phyloP scores from a whole-genome alignment of 768 basidiomycete genomes.

The Rhizopogon vesiculosus region DNA sequence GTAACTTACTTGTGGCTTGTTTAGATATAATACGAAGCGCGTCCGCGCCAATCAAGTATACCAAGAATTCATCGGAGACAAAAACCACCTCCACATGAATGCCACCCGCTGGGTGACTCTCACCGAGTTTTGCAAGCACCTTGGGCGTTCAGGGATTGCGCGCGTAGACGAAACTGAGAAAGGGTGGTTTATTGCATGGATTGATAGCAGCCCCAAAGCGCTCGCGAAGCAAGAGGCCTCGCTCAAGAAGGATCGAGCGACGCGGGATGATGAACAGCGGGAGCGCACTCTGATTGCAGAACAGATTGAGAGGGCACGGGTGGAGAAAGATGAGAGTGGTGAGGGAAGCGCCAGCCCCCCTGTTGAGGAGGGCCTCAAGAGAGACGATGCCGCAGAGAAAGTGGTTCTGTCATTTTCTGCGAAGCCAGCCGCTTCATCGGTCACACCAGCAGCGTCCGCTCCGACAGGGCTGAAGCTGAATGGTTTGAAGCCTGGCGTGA shows the following conservation, averaged over 20 bases:
- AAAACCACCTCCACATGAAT: constrained; percentile 96
- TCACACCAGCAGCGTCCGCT: constrained; percentile 27
- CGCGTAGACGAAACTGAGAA: constrained; percentile 98
- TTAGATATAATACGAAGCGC: constrained; percentile 81
- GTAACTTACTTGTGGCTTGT: background rate
- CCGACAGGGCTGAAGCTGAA: constrained; percentile 55
- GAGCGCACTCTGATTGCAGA: constrained; percentile 87
- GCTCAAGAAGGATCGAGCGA: constrained; percentile 87
- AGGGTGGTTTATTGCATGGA: constrained; percentile 97
- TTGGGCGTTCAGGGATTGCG: constrained; percentile 81
- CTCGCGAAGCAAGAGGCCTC: constrained; percentile 85
- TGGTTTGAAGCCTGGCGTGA: constrained; percentile 34
- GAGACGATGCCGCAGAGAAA: constrained; percentile 68
- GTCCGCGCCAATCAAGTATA: constrained; percentile 94
- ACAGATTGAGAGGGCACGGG: constrained; percentile 86
- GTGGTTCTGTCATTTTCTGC: constrained; percentile 69
- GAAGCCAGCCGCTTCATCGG: constrained; percentile 38
- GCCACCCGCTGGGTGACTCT: constrained; percentile 96
- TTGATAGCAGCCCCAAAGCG: constrained; percentile 93
- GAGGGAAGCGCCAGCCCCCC: constrained; percentile 32
- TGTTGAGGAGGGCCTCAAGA: constrained; percentile 59
- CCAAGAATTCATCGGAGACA: constrained; percentile 96
- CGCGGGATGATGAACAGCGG: constrained; percentile 91
- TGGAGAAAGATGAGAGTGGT: constrained; percentile 36
- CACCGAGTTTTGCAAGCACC: constrained; percentile 90